phyloP scores from a whole-genome alignment of 129 eudicot species.

The Gnaphalium uliginosum region DNA sequence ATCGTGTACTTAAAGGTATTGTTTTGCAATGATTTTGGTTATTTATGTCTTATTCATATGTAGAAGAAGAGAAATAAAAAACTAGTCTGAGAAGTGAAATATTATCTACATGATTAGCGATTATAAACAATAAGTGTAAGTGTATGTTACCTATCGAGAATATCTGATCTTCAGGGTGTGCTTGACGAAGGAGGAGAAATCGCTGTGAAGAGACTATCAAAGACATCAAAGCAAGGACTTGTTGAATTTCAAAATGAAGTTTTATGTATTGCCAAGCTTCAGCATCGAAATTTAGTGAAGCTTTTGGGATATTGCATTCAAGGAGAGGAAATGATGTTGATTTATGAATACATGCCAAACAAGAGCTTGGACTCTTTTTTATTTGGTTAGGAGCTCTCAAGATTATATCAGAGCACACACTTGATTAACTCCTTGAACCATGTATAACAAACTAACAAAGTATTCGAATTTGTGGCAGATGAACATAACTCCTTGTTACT shows the following conservation, averaged over 20 bases:
- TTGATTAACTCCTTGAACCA: background rate
- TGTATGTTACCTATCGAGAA: background rate
- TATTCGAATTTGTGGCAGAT: slow-evolving; percentile 10
- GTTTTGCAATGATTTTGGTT: background rate
- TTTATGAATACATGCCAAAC: slow-evolving; percentile 34
- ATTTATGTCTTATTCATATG: background rate
- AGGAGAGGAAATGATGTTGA: slow-evolving; percentile 34
- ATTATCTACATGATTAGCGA: background rate
- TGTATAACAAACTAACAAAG: background rate
- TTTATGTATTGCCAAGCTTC: slow-evolving; percentile 37
- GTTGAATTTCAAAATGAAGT: slow-evolving; percentile 36
- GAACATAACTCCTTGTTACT: slow-evolving; percentile 17
- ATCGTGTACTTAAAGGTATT: background rate
- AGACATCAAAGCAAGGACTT: slow-evolving; percentile 33
- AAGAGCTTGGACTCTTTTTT: slow-evolving; percentile 30
- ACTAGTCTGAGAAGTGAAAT: background rate
- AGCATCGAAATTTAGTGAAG: slow-evolving; percentile 33
- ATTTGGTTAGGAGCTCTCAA: slow-evolving; percentile 27
- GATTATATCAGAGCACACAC: slow-evolving; percentile 7
- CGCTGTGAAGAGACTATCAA: slow-evolving; percentile 39
- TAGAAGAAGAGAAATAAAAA: background rate
- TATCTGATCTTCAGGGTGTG: slow-evolving; percentile 14
- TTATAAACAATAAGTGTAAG: background rate
- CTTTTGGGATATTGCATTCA: slow-evolving; percentile 30
- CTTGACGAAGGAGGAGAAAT: slow-evolving; percentile 27